Evolutionary conservation across 2,329 filamentous ascomycete genomes (phyloP), one percentile per base, ranked within the genome.

Genomic region (Beauveria varroae): DNA sequence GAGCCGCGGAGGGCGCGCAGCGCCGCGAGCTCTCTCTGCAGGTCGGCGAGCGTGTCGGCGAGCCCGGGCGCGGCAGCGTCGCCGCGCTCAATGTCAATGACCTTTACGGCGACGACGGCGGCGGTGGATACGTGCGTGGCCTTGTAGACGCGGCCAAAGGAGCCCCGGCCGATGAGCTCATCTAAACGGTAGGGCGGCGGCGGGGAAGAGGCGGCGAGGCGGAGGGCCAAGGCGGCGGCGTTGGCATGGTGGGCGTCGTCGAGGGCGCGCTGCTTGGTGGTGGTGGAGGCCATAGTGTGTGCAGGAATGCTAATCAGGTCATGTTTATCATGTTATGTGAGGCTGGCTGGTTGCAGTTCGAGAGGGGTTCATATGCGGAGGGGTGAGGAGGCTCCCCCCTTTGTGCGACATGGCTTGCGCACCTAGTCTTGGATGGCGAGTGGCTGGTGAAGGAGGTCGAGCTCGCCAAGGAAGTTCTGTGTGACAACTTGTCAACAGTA

Each of bases 11-110:
- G 74, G 59, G 84, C 78, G 63, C 82, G 81, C 24, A 89, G 73
- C n/a, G 86, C 75, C 61, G 75, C 76, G 57, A 81, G 75, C 66
- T 81, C 78, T 63, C 79, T 79, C 26, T 80, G 69, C 59, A 81
- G 80, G 63, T 84, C 80, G 60, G 78, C 78, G 63, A 79, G 81
- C 3, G 80, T 78, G 65, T 80, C 75, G 34, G 79, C 76, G 18
- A 78, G 71, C 16, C 52, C 54, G 1, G 83, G 82, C 65, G 86
- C 81, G 30, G 84, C 74, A 5, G 77, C 82, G 70, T 91, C 88
- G 62, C 82, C 81, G 67, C 87, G 86, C 68, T 91, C 88, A 46
- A 91, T 87, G 70, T 90, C 86, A 68, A 90, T 88, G 65, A 90
- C 90, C 73, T 91, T 90, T 65, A 89, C 81, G 6, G 87, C 86